Conservation (phyloP, 306 rosid species). For the Prunus campanulata region DNA sequence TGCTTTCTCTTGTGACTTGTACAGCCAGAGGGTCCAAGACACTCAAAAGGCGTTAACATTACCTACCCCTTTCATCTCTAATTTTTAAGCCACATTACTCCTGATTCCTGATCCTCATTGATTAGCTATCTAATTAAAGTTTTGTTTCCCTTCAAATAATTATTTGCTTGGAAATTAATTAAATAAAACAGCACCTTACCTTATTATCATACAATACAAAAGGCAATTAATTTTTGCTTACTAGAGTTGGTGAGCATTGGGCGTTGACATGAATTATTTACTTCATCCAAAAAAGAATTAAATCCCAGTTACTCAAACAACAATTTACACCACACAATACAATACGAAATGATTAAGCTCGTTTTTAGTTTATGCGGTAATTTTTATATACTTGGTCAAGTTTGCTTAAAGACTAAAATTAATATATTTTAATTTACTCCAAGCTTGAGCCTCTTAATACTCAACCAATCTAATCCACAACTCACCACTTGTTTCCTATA, state of each 20-base stretch:
- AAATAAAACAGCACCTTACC: neutral
- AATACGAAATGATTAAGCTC: neutral
- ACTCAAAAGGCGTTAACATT: neutral
- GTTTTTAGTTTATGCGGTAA: too few species aligned
- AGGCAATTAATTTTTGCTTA: neutral
- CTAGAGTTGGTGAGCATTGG: neutral
- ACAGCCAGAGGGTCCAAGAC: neutral
- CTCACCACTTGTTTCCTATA: too few species aligned
- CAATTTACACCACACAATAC: neutral
- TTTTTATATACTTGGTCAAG: too few species aligned
- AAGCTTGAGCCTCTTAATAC: neutral
- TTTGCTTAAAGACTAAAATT: too few species aligned
- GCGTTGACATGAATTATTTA: neutral
- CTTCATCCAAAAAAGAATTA: neutral
- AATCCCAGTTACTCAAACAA: neutral
- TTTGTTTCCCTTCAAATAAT: neutral
- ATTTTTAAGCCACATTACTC: neutral
- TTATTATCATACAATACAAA: neutral
- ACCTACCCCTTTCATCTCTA: neutral
- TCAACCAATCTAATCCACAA: neutral
- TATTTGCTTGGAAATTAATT: neutral
- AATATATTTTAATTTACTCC: too few species aligned
- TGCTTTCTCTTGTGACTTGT: neutral
- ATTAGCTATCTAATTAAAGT: neutral
- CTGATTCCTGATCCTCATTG: too few species aligned